Evolutionary conservation across 345 rosid genomes (phyloP).

Genomic region (Aquilaria sinensis): DNA sequence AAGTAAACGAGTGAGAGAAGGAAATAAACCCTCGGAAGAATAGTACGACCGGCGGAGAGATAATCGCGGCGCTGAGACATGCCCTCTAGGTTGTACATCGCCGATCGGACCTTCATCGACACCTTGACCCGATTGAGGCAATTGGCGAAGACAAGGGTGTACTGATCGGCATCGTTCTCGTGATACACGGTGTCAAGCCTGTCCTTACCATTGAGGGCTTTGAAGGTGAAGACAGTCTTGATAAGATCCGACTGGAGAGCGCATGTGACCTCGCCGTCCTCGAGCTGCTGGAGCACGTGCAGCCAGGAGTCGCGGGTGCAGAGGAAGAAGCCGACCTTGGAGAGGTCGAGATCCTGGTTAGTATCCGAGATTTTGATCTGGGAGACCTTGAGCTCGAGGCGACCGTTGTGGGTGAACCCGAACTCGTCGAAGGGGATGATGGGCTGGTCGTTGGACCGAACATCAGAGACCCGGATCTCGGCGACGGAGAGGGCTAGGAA

Average conservation of each 20-base stretch:
- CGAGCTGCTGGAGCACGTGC: conserved; percentile 68
- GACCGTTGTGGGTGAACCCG: conserved; percentile 87
- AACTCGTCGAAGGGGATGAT: conserved; percentile 81
- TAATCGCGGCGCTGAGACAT: conserved; percentile 52
- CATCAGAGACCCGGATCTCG: conserved; percentile 65
- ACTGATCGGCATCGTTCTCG: conserved; percentile 65
- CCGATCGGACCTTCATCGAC: conserved; percentile 73
- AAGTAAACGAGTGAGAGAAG: conserved; percentile 61
- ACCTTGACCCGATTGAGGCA: conserved; percentile 60
- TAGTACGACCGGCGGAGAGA: conserved; percentile 78
- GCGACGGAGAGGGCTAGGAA: conserved; percentile 29
- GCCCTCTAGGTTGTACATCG: conserved; percentile 86
- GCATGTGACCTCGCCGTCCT: conserved; percentile 68
- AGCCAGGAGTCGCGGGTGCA: conserved; percentile 84
- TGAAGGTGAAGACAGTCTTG: conserved; percentile 60
- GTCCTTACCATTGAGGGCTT: conserved; percentile 32
- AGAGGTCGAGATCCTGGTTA: conserved; percentile 56
- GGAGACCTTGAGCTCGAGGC: conserved; percentile 67
- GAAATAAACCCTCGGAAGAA: conserved; percentile 80
- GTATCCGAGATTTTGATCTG: conserved; percentile 39
- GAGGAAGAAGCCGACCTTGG: conserved; percentile 87
- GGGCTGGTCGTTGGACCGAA: conserved; percentile 66
- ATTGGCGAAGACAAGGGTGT: conserved; percentile 77
- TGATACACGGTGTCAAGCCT: conserved; percentile 13
- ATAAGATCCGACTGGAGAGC: conserved; percentile 62